Base-by-base conservation (phyloP, 1,284 basidiomycete species). In the Schizophyllum commune region DNA sequence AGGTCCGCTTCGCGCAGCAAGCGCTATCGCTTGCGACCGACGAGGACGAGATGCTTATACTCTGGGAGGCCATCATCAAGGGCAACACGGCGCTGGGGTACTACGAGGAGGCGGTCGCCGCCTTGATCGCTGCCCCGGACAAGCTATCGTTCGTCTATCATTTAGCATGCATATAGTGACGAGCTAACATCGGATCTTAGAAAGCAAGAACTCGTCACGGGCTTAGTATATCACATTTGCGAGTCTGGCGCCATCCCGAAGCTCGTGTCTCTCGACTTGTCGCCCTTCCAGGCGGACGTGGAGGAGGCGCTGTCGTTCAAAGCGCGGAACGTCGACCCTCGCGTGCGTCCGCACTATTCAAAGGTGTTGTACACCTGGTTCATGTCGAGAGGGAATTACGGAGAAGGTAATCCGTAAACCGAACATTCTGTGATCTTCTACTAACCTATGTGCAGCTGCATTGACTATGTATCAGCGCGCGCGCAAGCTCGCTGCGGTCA, bases 291-390 rank as follows among this genome's bases (percentile, higher is more conserved):
- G 62, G 86, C 88, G 61, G 92, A 97, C 70, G 91, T 99, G 27
- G 95, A 98, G 77, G 86, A 85, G 59, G 88, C 91, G 19, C 79
- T 99, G 56, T 85, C 90, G 52, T 98, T 97, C 81, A 97, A 98
- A 74, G 94, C 94, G 9, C 85, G 96, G 64, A 55, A 98, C 73
- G 91, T 89, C 20, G 92, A 98, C 75, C 94, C 96, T 55, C 83
- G 92, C 58, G 78, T 88, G 53, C 82, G 80, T 54, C 96, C 96
- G 0, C 90, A 89, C 70, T 99, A 98, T 78, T 92, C 94, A 58
- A 84, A 87, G 67, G 92, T 99, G 62, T 77, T 99, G n/a, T 98
- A 98, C 76, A 89, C 94, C 57, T 99, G 95, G 92, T 90, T 94
- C 72, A 85, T 90, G 65, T 82, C 83, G 59, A 80, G 91, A 72